Evolutionary conservation across 495 filamentous ascomycete genomes (phyloP).

Genomic region (Stereocaulon alpinum): DNA sequence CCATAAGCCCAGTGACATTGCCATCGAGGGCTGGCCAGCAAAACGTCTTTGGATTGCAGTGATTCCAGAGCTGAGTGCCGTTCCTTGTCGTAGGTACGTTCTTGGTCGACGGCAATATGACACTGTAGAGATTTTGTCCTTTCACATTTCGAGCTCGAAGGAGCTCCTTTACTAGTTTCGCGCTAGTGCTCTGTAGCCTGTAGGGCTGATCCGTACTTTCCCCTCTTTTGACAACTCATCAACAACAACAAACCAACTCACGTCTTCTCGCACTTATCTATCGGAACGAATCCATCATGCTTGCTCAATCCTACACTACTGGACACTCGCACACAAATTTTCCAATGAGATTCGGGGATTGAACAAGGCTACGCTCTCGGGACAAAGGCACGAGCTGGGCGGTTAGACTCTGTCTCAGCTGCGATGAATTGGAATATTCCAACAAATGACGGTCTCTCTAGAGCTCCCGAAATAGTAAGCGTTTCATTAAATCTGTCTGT

Average conservation of each 20-base stretch:
- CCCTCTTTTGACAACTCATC: conserved; percentile 18
- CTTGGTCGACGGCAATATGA: neutral
- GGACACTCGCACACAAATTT: no score
- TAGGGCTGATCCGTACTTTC: neutral
- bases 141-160: neutral
- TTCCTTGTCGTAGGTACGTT: neutral
- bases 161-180: neutral
- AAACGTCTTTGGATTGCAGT: neutral
- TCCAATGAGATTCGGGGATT: neutral
- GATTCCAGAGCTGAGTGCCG: neutral
- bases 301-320: no score
- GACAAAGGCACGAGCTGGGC: conserved; percentile 13
- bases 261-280: conserved; percentile 35
- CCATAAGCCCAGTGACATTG: neutral
- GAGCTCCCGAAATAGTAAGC: conserved; percentile 16
- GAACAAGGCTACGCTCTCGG: conserved; percentile 7
- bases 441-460: conserved; percentile 17
- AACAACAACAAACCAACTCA: conserved; percentile 23
- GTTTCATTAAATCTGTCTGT: conserved; percentile 13
- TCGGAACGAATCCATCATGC: neutral
- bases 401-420: conserved; percentile 21
- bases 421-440: conserved; percentile 8
- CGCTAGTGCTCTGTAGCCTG: conserved; percentile 10
- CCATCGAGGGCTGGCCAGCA: neutral
- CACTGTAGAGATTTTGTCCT: no score